A percentile compares a stretch with the other conserved stretches of the same genome.
phyloP scores from a whole-genome alignment of 1,284 basidiomycete genomes.

The Gomphus sp. region DNA sequence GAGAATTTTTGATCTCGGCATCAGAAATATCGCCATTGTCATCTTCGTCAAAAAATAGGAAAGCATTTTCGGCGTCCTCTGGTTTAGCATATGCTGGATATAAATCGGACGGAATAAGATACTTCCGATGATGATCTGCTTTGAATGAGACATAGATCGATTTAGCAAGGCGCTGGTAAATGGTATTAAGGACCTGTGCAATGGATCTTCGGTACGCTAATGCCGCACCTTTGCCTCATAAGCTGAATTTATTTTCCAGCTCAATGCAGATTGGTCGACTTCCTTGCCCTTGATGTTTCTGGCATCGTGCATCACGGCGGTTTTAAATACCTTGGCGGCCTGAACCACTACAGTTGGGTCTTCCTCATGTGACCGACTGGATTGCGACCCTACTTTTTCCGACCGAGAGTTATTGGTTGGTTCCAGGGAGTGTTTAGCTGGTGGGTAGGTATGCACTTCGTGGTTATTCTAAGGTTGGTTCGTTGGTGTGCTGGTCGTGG shows the following conservation, averaged over 20 bases:
- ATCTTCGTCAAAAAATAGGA: conserved; percentile 69
- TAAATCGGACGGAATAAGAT: conserved; percentile 63
- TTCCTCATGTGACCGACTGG: conserved; percentile 19
- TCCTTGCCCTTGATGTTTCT: conserved; percentile 52
- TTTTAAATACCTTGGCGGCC: conserved; percentile 57
- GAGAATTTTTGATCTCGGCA: conserved; percentile 66
- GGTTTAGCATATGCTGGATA: conserved; percentile 54
- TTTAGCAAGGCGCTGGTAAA: conserved; percentile 48
- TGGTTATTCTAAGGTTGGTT: conserved; percentile 10
- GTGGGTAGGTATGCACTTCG: conserved; percentile 32
- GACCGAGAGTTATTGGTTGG: not conserved
- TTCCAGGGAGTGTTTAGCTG: conserved; percentile 15
- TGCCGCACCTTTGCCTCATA: conserved; percentile 55
- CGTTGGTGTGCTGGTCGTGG: not conserved
- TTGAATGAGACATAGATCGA: conserved; percentile 59
- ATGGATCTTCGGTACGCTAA: conserved; percentile 10
- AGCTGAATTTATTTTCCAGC: conserved; percentile 44
- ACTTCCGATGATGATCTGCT: conserved; percentile 35
- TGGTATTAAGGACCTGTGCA: not conserved
- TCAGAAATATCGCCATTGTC: conserved; percentile 74
- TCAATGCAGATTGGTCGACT: conserved; percentile 28
- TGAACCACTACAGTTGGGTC: conserved; percentile 32
- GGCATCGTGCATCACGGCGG: conserved; percentile 63
- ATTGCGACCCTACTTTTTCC: not conserved
- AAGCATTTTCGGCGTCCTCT: conserved; percentile 52